Base-by-base conservation (phyloP, 2,329 filamentous ascomycete species). In the Colletotrichum musae region DNA sequence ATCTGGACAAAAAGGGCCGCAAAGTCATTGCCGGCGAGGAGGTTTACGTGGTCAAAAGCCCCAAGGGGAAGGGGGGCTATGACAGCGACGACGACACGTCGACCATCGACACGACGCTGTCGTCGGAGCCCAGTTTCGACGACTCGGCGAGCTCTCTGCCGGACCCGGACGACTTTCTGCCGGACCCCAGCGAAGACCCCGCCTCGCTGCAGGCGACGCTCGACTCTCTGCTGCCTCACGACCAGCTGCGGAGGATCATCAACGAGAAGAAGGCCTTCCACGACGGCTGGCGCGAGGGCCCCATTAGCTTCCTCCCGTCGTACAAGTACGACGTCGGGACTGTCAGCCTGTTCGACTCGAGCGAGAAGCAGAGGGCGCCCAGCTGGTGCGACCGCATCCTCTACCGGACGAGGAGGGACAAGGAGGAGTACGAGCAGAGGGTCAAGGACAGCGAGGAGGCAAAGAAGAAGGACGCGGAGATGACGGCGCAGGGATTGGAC, bases 261-360 rank as follows among this genome's bases (percentile, higher is more conserved):
- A 89, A 87, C 72, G 83, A 89, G 47, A 88, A 89, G n/a, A 96
- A 93, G 77, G 90, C 91, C 0, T 97, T 99, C 71, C 89, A 97
- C 69, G 93, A 97, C 71, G 95, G 95, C 1, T 99, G 96, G 95
- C 87, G 88, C 58, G 96, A 99, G 84, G 96, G 95, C 0, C 86
- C 90, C 0, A 95, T 99, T 64, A 89, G 89, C 1, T 99, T 99
- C 76, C 79, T 98, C 16, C 96, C 96, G 2, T 97, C 96, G 0
- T 99, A 99, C 81, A 99, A 99, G 79, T 99, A 99, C 74, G 97
- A 99, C 75, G 86, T 97, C 32, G 96, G 96, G n/a, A 97, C 93
- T 36, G 89, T 97, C 39, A 93, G 93, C 2, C 88, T 94, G 36
- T 99, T 98, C 77, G 97, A 99, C 81, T 94, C 95, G 0, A 97